These are phyloP conservation scores for Epicoccum nigrum DNA, from an alignment of 2,329 filamentous ascomycete genomes.

Conservation along the genomic window DNA sequence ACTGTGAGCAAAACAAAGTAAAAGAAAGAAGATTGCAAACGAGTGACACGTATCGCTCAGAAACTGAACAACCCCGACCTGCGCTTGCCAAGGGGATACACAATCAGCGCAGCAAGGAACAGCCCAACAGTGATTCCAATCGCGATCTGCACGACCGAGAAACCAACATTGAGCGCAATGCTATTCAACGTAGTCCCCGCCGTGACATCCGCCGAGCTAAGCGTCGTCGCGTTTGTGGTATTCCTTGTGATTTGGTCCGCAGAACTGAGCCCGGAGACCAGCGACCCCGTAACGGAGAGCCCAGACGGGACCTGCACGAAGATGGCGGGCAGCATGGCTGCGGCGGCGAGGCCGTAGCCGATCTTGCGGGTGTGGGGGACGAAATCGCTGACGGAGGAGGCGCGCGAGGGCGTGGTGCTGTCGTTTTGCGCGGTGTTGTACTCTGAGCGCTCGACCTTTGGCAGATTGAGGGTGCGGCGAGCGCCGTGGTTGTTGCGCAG, in stretches of 20 bases:
- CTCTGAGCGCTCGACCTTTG: conserved; percentile 29
- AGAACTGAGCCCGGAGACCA: conserved; percentile 62
- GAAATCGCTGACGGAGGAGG: conserved; percentile 33
- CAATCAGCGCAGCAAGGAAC: conserved; percentile 55
- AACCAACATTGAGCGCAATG: conserved; percentile 56
- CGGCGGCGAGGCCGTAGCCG: conserved; percentile 80
- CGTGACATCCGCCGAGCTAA: conserved; percentile 37
- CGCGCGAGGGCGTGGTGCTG: conserved; percentile 27
- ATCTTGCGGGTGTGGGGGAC: conserved; percentile 45
- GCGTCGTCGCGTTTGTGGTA: conserved; percentile 54
- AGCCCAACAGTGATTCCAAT: conserved; percentile 59
- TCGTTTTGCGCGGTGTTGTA: conserved; percentile 26
- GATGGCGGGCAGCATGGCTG: conserved; percentile 84
- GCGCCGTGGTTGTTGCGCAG: conserved; percentile 29
- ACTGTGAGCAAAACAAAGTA: background rate
- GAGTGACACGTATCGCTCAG: conserved; percentile 14
- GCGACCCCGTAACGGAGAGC: conserved; percentile 62
- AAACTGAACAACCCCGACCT: conserved; percentile 49
- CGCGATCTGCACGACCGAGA: conserved; percentile 57
- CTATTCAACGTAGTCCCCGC: conserved; percentile 44
- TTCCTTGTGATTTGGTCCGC: conserved; percentile 61
- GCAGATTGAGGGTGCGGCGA: background rate
- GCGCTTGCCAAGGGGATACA: conserved; percentile 58
- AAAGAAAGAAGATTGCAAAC: background rate
- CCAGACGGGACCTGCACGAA: conserved; percentile 71